Evolutionary conservation across 257 asterid genomes (phyloP).

Genomic region (Misopates orontium): DNA sequence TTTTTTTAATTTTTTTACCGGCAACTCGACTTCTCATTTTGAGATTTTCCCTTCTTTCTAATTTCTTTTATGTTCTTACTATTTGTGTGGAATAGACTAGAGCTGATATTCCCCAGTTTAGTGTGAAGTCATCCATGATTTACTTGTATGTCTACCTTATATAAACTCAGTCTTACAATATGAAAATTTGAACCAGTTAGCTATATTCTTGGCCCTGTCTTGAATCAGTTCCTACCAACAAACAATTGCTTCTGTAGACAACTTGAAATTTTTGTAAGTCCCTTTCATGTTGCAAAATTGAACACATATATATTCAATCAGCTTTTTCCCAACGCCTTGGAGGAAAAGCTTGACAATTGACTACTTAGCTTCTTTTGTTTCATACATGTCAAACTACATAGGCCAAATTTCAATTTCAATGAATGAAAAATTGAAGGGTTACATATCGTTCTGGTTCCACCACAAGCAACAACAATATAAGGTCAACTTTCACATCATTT

Average conservation of each 20-base stretch:
- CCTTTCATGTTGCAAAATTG: background rate
- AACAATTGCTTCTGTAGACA: background rate
- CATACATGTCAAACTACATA: background rate
- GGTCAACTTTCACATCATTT: too few relatives aligned
- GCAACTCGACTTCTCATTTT: background rate
- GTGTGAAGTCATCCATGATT: background rate
- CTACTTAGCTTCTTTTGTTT: background rate
- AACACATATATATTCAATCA: background rate
- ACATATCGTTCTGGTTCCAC: background rate
- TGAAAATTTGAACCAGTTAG: background rate
- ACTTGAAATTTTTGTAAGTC: background rate
- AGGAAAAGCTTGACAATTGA: background rate
- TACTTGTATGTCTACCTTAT: background rate
- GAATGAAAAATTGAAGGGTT: background rate
- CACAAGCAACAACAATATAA: background rate
- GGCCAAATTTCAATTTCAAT: background rate
- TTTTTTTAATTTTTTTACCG: conserved; percentile 4
- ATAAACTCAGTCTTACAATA: background rate
- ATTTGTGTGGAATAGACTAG: background rate
- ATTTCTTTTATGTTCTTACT: background rate
- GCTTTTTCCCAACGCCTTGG: background rate
- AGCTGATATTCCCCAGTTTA: background rate
- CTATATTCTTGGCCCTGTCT: too few relatives aligned
- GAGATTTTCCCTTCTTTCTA: background rate
- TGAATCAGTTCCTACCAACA: too few relatives aligned